Conservation (phyloP, 169 alveolate species). For the Cryptosporidium ryanae region DNA sequence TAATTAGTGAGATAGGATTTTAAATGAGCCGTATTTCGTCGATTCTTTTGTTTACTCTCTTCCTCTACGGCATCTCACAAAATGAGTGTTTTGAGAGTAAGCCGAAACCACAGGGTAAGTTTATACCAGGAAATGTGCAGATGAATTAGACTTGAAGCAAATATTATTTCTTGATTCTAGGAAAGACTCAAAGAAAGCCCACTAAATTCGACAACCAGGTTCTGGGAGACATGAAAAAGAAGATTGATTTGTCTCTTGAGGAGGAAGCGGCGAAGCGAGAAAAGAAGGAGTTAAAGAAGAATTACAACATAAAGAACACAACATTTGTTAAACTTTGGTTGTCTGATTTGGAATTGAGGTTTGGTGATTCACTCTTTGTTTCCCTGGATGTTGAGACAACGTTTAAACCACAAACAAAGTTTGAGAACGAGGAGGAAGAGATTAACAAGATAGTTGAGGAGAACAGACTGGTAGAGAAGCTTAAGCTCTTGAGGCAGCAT, state of each 20-base stretch:
- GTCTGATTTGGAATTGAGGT: constrained; percentile 29
- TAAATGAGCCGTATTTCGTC: too few relatives aligned
- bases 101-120: too few relatives aligned
- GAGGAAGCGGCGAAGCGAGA: not conserved
- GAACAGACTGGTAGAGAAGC: constrained; percentile 30
- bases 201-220: constrained; percentile 53
- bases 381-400: constrained; percentile 1
- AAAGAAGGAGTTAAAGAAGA: not conserved
- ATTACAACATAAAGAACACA: constrained; percentile 29
- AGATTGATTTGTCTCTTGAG: constrained; percentile 16
- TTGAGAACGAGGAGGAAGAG: constrained; percentile 20
- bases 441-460: constrained; percentile 38
- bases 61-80: too few relatives aligned
- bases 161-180: not conserved
- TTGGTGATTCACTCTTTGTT: not conserved
- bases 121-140: too few relatives aligned
- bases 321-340: constrained; percentile 67
- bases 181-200: constrained; percentile 4
- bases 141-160: too few relatives aligned
- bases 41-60: too few relatives aligned
- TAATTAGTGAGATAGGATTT: too few relatives aligned
- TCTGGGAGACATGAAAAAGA: constrained; percentile 2
- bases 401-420: not conserved
- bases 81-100: too few relatives aligned
- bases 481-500: constrained; percentile 21